phyloP scores from a whole-genome alignment of 257 asterid genomes.

The Plantago ovata region DNA sequence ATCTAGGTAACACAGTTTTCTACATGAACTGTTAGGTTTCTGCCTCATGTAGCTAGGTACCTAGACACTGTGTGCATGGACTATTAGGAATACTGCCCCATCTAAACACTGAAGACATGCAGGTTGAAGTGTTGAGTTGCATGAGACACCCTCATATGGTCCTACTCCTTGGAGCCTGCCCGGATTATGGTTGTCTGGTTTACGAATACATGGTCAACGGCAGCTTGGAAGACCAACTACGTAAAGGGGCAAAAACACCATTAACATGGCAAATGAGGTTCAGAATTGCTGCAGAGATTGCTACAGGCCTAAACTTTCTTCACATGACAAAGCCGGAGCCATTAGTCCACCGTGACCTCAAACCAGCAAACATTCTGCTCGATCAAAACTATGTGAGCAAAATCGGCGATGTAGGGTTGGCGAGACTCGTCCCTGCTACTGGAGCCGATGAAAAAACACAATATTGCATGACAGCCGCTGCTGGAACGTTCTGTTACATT shows the following conservation, averaged over 20 bases:
- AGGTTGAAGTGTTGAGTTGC: slow-evolving; percentile 83
- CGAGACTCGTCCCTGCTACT: slow-evolving; percentile 71
- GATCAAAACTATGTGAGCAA: slow-evolving; percentile 75
- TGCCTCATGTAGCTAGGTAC: too few relatives aligned
- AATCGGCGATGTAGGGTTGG: slow-evolving; percentile 81
- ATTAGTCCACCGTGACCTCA: slow-evolving; percentile 84
- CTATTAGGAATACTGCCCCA: not conserved
- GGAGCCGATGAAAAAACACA: slow-evolving; percentile 59
- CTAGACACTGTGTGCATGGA: not conserved
- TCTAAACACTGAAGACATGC: slow-evolving; percentile 7
- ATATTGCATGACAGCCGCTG: slow-evolving; percentile 78
- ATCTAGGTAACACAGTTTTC: too few relatives aligned
- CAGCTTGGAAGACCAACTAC: slow-evolving; percentile 77
- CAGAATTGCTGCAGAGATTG: slow-evolving; percentile 72
- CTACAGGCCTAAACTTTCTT: slow-evolving; percentile 75
- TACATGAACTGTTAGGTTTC: too few relatives aligned
- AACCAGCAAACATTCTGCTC: slow-evolving; percentile 81
- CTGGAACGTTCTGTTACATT: slow-evolving; percentile 87
- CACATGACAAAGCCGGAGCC: slow-evolving; percentile 94
- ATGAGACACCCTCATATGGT: slow-evolving; percentile 94
- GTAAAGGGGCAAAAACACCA: slow-evolving; percentile 39
- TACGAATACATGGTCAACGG: slow-evolving; percentile 86
- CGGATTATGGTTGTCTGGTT: slow-evolving; percentile 83
- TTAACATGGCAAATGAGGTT: slow-evolving; percentile 85
- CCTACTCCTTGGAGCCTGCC: slow-evolving; percentile 88